Evolutionary conservation across 2,329 filamentous ascomycete genomes (phyloP), one percentile per base, ranked within the genome.

Genomic region (Stylonectria norvegica): DNA sequence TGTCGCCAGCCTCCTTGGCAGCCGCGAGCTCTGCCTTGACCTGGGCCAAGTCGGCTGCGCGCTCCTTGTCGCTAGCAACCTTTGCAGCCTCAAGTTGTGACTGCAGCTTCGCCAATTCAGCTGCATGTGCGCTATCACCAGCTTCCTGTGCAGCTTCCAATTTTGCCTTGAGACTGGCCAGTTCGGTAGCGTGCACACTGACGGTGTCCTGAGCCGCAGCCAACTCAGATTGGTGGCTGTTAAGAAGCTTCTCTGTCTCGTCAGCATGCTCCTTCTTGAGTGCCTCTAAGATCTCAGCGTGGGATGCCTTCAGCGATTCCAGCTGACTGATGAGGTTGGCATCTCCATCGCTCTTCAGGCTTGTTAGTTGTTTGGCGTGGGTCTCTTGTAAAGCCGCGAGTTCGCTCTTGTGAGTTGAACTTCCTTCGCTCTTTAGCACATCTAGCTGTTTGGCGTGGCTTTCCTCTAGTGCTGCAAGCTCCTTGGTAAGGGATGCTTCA

Each of bases 321-420:
- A 71, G 38, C 38, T 71, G 65, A 10, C 60, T 52, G 5, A 57
- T 52, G 47, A 70, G 59, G n/a, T 60, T 57, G 39, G 48, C 57
- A 36, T 61, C 56, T 48, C 34, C 22, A 25, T 25, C 22, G 29
- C 52, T 49, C 56, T 72, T 71, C 23, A 69, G 51, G 3, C 66
- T 56, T 40, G 70, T 66, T 2, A 76, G 60, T 45, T 77, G 66
- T 48, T 75, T 66, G 2, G 72, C 71, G 49, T 81, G 78, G 49
- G 60, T 74, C 12, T 69, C 67, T 56, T 79, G 78, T 17, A 82
- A 62, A 4, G 54, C 47, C 9, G 52, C 42, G 19, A 67, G 53
- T 41, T 61, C 58, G n/a, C 57, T 50, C 36, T 61, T 40, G 25
- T 68, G 63, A 5, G 41, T 39, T 7, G 61, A 52, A 17, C 59